These are phyloP conservation scores for Fusarium albosuccineum DNA, from an alignment of 2,329 filamentous ascomycete species.

Conservation along the genomic window DNA sequence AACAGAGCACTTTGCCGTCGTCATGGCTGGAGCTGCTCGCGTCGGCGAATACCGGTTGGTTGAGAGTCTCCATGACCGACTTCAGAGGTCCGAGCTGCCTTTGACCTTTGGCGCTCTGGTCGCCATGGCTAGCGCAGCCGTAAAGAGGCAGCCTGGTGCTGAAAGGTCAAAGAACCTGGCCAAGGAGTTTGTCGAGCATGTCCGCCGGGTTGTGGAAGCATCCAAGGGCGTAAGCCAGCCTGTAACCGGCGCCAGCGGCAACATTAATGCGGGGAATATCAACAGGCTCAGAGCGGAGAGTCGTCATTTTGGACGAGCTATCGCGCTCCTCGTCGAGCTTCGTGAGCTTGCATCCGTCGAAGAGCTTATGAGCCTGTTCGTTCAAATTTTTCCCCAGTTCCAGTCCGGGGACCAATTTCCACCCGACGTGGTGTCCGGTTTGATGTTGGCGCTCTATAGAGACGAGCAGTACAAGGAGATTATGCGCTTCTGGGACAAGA, in stretches of 20 bases:
- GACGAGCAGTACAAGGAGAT: conserved; percentile 72
- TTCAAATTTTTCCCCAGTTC: conserved; percentile 54
- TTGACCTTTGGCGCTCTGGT: conserved; percentile 59
- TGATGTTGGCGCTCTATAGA: conserved; percentile 76
- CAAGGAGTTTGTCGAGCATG: conserved; percentile 48
- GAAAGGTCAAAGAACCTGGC: conserved; percentile 43
- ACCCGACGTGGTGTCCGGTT: conserved; percentile 68
- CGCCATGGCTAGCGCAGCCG: conserved; percentile 55
- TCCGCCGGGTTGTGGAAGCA: conserved; percentile 42
- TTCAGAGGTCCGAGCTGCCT: conserved; percentile 58
- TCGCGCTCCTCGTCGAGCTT: conserved; percentile 52
- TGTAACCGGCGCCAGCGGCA: not conserved
- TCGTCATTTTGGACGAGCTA: conserved; percentile 50
- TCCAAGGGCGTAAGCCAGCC: conserved; percentile 7
- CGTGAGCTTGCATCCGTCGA: conserved; percentile 66
- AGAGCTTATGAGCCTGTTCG: conserved; percentile 69
- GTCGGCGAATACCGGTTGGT: conserved; percentile 59
- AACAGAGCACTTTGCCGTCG: conserved; percentile 63
- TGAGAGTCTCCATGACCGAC: conserved; percentile 57
- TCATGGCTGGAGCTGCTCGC: conserved; percentile 66
- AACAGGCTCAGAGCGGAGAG: conserved; percentile 44
- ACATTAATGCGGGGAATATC: conserved; percentile 33
- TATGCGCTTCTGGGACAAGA: conserved; percentile 74
- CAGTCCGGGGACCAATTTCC: conserved; percentile 57
- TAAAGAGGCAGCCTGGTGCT: conserved; percentile 40